Base-by-base conservation (phyloP, 2,329 filamentous ascomycete genomes). In the Calonectria hawksworthii region DNA sequence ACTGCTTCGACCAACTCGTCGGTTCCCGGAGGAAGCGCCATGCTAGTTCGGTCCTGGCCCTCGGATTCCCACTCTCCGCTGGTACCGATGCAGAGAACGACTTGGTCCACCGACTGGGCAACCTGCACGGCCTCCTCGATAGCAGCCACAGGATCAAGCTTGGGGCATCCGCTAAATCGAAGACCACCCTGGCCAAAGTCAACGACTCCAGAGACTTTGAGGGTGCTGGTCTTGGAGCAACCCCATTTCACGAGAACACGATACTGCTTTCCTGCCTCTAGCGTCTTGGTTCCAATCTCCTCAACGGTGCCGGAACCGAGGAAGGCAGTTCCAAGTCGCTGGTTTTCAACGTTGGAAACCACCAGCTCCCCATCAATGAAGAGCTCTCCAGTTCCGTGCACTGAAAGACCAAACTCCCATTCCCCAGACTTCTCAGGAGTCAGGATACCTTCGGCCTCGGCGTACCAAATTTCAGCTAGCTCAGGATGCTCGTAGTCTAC, bases 271-370 rank as follows among this genome's bases (percentile, higher is more conserved):
- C 74, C 75, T 14, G 71, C 74, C 54, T 77, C 74, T 2, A 78
- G n/a, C 1, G 28, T 50, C 61, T 67, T 74, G 28, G 8, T 56
- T 3, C 80, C 81, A 11, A 72, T 79, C 75, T 84, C 81, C 63
- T 85, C 84, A 13, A 82, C 78, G 2, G 83, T 84, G 1, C 83
- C 84, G 21, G 78, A 82, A 2, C 83, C 81, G 44, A 86, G 81
- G 70, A 86, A 86, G 28, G 82, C 79, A n/a, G 80, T 83, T 28
- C 82, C 85, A 21, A 78, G 76, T 5, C 74, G 74, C 70, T 85
- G 83, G 44, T 79, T 76, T 13, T 77, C 76, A 0, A 80, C 78
- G 41, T 84, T 82, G 2, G 81, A 80, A 26, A 84, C 81, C 3
- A 85, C 73, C 1, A 84, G 59, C 67, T 82, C 73, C 23, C 78